A percentile compares a stretch with the other conserved stretches of the same genome.
Evolutionary conservation across 768 basidiomycete species (phyloP).

Genomic region (Agrocybe praecox): DNA sequence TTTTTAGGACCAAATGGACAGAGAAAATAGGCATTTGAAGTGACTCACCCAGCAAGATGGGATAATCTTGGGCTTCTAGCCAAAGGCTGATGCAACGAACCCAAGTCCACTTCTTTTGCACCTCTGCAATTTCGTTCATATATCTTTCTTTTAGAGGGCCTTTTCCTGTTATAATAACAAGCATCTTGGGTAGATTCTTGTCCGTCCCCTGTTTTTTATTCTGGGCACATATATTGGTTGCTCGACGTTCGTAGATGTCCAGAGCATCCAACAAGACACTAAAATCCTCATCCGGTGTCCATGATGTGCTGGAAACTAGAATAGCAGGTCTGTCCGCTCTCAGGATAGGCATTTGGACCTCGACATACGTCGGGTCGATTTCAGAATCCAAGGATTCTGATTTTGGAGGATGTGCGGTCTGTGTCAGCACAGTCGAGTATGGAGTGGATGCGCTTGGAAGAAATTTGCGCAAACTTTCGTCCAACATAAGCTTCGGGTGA

Average conservation of each 20-base stretch:
- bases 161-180: constrained; percentile 90
- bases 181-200: constrained; percentile 63
- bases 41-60: constrained; percentile 71
- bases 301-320: constrained; percentile 90
- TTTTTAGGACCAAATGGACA: background rate
- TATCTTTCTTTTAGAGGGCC: constrained; percentile 77
- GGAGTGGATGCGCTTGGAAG: constrained; percentile 52
- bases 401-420: constrained; percentile 25
- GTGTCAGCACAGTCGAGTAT: constrained; percentile 68
- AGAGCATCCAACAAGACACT: constrained; percentile 79
- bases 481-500: constrained; percentile 33
- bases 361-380: constrained; percentile 30
- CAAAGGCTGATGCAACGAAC: constrained; percentile 84
- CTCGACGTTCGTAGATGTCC: constrained; percentile 64
- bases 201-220: constrained; percentile 2
- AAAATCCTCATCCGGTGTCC: constrained; percentile 98
- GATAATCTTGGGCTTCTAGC: constrained; percentile 91
- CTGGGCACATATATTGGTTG: constrained; percentile 27
- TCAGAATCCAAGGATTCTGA: constrained; percentile 20
- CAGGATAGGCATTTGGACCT: constrained; percentile 44
- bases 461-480: constrained; percentile 44
- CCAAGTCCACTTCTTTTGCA: constrained; percentile 74
- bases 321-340: constrained; percentile 82
- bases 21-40: background rate
- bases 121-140: constrained; percentile 63